These are phyloP conservation scores for Pichia paraexigua DNA, from an alignment of 805 yeast species.

Conservation along the genomic window DNA sequence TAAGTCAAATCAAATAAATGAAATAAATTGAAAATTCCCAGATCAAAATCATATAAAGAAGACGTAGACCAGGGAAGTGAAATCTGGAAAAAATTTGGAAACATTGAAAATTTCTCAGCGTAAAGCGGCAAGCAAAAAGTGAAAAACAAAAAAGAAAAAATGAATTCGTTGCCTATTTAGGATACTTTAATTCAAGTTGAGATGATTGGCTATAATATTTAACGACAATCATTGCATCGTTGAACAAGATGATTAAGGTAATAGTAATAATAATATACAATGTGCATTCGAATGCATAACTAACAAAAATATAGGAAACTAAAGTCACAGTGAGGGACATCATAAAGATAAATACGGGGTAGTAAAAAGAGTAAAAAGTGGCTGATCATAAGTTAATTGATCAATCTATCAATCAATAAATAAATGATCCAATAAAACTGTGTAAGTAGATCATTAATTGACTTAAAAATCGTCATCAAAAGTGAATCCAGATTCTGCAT, in stretches of 20 bases:
- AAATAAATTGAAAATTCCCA: background rate
- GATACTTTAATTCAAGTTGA: background rate
- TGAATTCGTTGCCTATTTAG: background rate
- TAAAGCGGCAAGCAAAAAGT: too few relatives aligned
- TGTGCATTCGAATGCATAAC: background rate
- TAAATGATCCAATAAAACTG: background rate
- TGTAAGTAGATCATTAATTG: background rate
- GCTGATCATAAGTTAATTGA: background rate
- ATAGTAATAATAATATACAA: background rate
- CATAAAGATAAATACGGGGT: background rate
- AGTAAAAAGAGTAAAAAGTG: background rate
- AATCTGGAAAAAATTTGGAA: background rate
- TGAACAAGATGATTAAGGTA: background rate
- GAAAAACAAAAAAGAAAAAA: background rate
- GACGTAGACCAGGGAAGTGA: background rate
- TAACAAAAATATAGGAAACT: background rate
- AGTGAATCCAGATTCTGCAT: conserved; percentile 52
- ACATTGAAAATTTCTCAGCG: background rate
- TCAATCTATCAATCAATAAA: background rate
- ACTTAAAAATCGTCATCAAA: conserved; percentile 89
- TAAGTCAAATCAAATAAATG: background rate
- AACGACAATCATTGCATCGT: background rate
- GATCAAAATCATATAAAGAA: background rate
- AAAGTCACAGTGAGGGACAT: background rate
- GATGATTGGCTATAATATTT: background rate